Evolutionary conservation across 2,329 filamentous ascomycete genomes (phyloP).

Genomic region (Talaromyces sp.): DNA sequence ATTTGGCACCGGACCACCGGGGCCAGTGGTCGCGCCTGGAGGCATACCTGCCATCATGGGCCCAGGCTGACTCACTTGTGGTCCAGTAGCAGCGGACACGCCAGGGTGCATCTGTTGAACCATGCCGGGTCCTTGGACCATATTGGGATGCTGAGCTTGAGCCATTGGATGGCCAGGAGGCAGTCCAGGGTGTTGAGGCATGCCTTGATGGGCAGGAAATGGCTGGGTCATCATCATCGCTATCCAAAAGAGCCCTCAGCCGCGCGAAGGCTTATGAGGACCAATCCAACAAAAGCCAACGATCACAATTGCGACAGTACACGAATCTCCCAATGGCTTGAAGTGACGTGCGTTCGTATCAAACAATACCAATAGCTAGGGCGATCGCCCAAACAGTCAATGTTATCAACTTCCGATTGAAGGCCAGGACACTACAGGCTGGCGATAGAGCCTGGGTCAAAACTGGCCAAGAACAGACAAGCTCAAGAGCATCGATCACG

Average conservation of each 20-base stretch:
- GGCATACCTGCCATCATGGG: conserved; percentile 62
- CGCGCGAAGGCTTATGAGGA: conserved; percentile 26
- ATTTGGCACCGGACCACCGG: conserved; percentile 48
- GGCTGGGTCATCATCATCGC: conserved; percentile 53
- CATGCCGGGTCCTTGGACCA: conserved; percentile 48
- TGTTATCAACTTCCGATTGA: conserved; percentile 32
- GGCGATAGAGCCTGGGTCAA: conserved; percentile 29
- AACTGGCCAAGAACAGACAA: conserved; percentile 25
- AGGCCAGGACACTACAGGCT: conserved; percentile 34
- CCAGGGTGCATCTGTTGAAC: conserved; percentile 57
- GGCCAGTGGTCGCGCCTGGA: conserved; percentile 50
- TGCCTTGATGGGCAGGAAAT: conserved; percentile 56
- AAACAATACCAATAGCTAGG: background rate
- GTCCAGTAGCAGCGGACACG: conserved; percentile 54
- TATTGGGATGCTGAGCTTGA: conserved; percentile 51
- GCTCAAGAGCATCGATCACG: conserved; percentile 32
- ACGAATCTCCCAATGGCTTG: background rate
- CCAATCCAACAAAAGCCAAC: conserved; percentile 13
- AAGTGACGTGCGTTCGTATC: background rate
- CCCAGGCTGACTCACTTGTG: conserved; percentile 57
- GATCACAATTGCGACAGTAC: background rate
- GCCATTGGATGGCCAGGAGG: conserved; percentile 59
- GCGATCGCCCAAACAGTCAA: conserved; percentile 5
- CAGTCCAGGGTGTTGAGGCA: conserved; percentile 54
- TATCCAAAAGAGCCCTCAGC: conserved; percentile 30